phyloP scores from a whole-genome alignment of 2,329 filamentous ascomycete genomes.

The Aspergillus fischeri region DNA sequence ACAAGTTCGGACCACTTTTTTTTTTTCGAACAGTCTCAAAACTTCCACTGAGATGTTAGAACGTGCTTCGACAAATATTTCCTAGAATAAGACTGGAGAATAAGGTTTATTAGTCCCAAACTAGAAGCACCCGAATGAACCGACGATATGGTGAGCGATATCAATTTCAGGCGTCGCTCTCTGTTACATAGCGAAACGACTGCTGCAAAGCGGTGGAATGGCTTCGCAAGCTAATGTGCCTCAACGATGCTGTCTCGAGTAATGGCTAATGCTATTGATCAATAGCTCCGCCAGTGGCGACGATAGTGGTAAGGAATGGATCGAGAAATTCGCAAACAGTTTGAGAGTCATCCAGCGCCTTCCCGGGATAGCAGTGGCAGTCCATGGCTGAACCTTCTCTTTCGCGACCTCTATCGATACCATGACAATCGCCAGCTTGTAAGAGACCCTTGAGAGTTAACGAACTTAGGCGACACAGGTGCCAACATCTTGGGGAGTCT shows the following conservation, averaged over 20 bases:
- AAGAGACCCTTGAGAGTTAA: neutral
- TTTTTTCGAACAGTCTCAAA: neutral
- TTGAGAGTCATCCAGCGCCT: neutral
- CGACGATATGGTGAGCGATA: slow-evolving; percentile 1
- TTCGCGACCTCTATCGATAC: neutral
- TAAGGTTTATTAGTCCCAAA: slow-evolving; percentile 14
- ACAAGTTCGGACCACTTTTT: neutral
- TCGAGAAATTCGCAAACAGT: neutral
- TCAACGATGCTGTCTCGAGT: neutral
- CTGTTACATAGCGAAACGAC: neutral
- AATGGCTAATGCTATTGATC: neutral
- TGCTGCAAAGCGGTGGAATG: neutral
- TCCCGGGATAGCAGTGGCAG: neutral
- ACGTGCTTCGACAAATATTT: slow-evolving; percentile 10
- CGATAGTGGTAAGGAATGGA: neutral
- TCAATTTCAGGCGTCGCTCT: neutral
- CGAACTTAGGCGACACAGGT: neutral
- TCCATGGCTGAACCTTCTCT: neutral
- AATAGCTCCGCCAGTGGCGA: neutral
- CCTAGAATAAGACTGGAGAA: slow-evolving; percentile 4
- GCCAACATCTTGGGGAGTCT: neutral
- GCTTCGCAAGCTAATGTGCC: neutral
- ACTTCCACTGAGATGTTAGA: slow-evolving; percentile 7
- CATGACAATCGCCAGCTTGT: neutral
- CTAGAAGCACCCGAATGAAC: slow-evolving; percentile 7